These are phyloP conservation scores for Ascobolus immersus DNA, from an alignment of 495 filamentous ascomycete species.

Conservation along the genomic window DNA sequence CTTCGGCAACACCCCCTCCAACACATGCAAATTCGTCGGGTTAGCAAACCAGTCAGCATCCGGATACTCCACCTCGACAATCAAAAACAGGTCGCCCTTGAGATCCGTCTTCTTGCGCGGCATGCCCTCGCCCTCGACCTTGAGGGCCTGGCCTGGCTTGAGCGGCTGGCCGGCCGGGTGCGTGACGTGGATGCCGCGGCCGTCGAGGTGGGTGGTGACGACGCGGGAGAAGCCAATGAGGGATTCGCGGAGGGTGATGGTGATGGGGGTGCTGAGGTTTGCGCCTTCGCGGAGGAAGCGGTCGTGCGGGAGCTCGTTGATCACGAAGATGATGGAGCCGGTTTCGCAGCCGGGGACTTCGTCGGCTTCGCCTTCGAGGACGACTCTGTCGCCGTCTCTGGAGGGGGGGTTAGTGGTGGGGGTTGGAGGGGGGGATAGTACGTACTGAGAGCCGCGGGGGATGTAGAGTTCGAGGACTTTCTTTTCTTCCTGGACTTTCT, in stretches of 20 bases:
- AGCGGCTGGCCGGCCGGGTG: slow-evolving; percentile 53
- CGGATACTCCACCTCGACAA: slow-evolving; percentile 72
- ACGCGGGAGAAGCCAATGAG: slow-evolving; percentile 74
- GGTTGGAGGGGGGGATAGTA: slow-evolving; percentile 7
- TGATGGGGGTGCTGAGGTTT: slow-evolving; percentile 55
- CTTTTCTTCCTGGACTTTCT: slow-evolving; percentile 50
- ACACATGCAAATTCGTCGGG: too few species aligned
- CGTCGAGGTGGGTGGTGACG: slow-evolving; percentile 79
- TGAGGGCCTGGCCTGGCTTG: slow-evolving; percentile 56
- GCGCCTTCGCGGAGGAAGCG: slow-evolving; percentile 56
- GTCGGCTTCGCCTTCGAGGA: slow-evolving; percentile 82
- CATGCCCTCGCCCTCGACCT: slow-evolving; percentile 77
- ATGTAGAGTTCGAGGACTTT: slow-evolving; percentile 95
- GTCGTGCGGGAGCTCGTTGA: slow-evolving; percentile 59
- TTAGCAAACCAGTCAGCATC: slow-evolving; percentile 66
- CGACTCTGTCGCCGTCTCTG: slow-evolving; percentile 57
- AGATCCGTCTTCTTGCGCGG: slow-evolving; percentile 59
- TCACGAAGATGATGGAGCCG: slow-evolving; percentile 71
- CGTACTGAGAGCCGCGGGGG: slow-evolving; percentile 48
- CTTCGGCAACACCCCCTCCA: too few species aligned
- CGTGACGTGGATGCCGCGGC: slow-evolving; percentile 59
- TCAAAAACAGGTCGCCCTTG: slow-evolving; percentile 67
- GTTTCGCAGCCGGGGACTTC: slow-evolving; percentile 76
- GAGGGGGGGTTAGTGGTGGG: not conserved
- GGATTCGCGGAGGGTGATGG: slow-evolving; percentile 60